Evolutionary conservation across 1,284 basidiomycete genomes (phyloP), one percentile per base, ranked within the genome.

Genomic region (Ustilago tritici): DNA sequence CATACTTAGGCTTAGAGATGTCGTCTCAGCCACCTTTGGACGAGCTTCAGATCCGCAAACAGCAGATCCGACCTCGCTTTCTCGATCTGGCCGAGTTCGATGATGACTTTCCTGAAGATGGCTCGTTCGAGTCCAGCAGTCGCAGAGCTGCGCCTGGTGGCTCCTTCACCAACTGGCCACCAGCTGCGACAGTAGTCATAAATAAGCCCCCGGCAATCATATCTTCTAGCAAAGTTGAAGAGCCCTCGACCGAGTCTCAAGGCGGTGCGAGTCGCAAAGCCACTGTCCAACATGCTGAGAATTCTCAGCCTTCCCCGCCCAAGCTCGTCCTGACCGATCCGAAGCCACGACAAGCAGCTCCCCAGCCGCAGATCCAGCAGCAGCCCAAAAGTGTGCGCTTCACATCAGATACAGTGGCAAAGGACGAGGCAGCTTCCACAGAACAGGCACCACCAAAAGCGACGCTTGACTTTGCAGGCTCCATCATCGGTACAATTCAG

Each of bases 21-120:
- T 19, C 70, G 36, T 68, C 65, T 8, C 61, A 57, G 15, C 60
- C 52, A n/a, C 32, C 61, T 11, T 28, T 50, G 54, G 65, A 73
- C 32, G 70, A 68, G 62, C 61, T 65, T 2, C 49, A 68, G 49
- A 53, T 68, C 36, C 69, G 66, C 70, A 78, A 78, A 32, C 77
- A 81, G 68, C 79, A 64, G 52, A 74, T 82, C 8, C 72, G 81
- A 4, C 81, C 81, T 34, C 75, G 81, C 23, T 72, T 70, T 35
- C 50, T 78, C 50, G 81, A 81, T 52, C 60, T 82, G 32, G 71
- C 72, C 7, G 79, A 79, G 38, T 70, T 79, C 31, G 77, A 80
- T 38, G 75, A 78, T 41, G 63, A 69, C 15, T 8, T 67, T 11
- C 31, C 46, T 4, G 56, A 46, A 2, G 43, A 59, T 49, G 57